These are phyloP conservation scores for Mucor saturninus DNA, from an alignment of 371 early-diverging fungal species.

Conservation along the genomic window DNA sequence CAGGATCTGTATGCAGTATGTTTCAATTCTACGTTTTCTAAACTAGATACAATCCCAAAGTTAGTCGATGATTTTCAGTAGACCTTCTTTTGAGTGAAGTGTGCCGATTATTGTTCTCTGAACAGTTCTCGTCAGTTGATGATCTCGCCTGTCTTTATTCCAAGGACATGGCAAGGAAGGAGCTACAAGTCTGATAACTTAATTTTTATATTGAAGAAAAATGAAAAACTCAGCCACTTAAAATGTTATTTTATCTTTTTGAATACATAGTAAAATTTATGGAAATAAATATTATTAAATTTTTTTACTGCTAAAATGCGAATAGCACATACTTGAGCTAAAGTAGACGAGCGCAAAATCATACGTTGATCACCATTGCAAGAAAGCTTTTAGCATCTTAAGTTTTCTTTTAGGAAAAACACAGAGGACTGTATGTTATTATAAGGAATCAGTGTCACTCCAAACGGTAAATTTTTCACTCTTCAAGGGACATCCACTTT, in stretches of 20 bases:
- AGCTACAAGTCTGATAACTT: conserved; percentile 51
- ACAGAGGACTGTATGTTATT: too few species aligned
- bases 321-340: too few species aligned
- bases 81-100: conserved; percentile 55
- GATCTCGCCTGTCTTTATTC: conserved; percentile 53
- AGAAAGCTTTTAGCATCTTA: too few species aligned
- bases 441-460: too few species aligned
- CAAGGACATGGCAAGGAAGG: conserved; percentile 48
- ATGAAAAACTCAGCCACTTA: conserved; percentile 1
- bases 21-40: conserved; percentile 55
- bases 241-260: too few species aligned
- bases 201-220: conserved; percentile 3
- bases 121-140: conserved; percentile 42
- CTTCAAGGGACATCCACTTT: too few species aligned
- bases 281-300: too few species aligned
- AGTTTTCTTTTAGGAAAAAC: too few species aligned
- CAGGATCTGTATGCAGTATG: conserved; percentile 62
- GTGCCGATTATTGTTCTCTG: conserved; percentile 32
- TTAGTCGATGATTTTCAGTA: conserved; percentile 50
- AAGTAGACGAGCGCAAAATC: too few species aligned
- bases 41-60: conserved; percentile 51
- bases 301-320: too few species aligned
- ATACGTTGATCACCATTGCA: too few species aligned
- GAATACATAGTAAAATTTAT: neutral
- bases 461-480: too few species aligned